A percentile compares a stretch with the other conserved stretches of the same genome.
Evolutionary conservation across 1,284 basidiomycete species (phyloP).

Genomic region (Vanrija sp.): DNA sequence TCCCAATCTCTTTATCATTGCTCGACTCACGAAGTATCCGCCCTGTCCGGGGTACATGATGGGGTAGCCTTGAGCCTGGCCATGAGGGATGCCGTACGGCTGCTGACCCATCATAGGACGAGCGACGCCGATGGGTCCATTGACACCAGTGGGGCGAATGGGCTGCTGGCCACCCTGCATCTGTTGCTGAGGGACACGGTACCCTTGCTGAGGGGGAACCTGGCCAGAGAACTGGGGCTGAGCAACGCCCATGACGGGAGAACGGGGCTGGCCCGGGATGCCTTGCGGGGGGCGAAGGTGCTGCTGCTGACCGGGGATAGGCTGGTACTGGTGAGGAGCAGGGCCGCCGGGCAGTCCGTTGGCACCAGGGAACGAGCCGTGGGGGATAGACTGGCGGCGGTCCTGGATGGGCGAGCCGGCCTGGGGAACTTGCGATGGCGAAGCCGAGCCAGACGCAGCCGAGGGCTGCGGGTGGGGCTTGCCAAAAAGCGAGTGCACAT

Average conservation of each 20-base stretch:
- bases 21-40: constrained; percentile 37
- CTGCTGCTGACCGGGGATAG: constrained; percentile 17
- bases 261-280: constrained; percentile 29
- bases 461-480: constrained; percentile 28
- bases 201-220: constrained; percentile 27
- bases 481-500: constrained; percentile 41
- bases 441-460: constrained; percentile 14
- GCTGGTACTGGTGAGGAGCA: constrained; percentile 17
- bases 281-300: constrained; percentile 30
- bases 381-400: constrained; percentile 31
- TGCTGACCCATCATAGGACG: constrained; percentile 19
- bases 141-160: constrained; percentile 9
- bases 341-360: constrained; percentile 24
- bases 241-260: constrained; percentile 26
- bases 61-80: constrained; percentile 27
- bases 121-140: constrained; percentile 7
- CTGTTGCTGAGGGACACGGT: constrained; percentile 19
- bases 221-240: constrained; percentile 15
- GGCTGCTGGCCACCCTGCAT: constrained; percentile 17
- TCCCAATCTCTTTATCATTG: neutral
- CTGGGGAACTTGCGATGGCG: constrained; percentile 18
- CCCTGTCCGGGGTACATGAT: constrained; percentile 37
- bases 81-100: constrained; percentile 31
- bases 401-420: constrained; percentile 21
- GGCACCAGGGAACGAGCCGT: constrained; percentile 20